Percentiles rank a stretch among this genome's conserved stretches.
Conservation (phyloP, 768 basidiomycete genomes). For the Nidularia sp. region DNA sequence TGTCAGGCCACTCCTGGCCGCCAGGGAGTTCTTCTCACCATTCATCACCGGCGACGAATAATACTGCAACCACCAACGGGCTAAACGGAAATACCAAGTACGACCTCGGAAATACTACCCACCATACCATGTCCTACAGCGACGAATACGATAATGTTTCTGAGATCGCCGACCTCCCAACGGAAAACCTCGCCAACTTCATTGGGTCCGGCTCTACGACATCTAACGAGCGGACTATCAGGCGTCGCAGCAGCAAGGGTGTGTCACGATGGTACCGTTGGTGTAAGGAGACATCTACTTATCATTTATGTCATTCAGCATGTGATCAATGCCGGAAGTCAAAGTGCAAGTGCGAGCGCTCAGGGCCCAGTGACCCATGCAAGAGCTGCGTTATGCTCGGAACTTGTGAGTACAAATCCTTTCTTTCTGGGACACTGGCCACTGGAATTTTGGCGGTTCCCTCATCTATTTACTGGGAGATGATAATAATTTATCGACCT, state of each 20-base stretch:
- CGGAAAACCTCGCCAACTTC: slow-evolving; percentile 15
- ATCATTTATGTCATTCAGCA: slow-evolving; percentile 46
- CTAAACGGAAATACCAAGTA: neutral
- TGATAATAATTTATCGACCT: no score
- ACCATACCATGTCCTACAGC: slow-evolving; percentile 37
- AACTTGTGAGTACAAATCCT: slow-evolving; percentile 47
- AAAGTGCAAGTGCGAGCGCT: slow-evolving; percentile 85
- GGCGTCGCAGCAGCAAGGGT: slow-evolving; percentile 79
- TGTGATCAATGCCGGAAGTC: slow-evolving; percentile 89
- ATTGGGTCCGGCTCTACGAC: slow-evolving; percentile 10
- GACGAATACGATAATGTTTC: slow-evolving; percentile 64
- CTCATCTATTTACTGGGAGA: neutral
- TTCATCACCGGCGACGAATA: slow-evolving; percentile 7
- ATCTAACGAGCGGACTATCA: slow-evolving; percentile 45
- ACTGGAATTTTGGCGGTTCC: neutral
- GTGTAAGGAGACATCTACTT: slow-evolving; percentile 1
- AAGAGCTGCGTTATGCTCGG: slow-evolving; percentile 72
- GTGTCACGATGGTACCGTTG: slow-evolving; percentile 9
- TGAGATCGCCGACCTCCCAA: slow-evolving; percentile 46
- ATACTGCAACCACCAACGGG: slow-evolving; percentile 6
- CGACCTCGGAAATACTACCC: slow-evolving; percentile 4
- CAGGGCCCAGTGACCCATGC: slow-evolving; percentile 58
- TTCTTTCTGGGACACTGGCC: neutral
- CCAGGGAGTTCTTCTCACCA: slow-evolving; percentile 16
- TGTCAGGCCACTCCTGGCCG: slow-evolving; percentile 22